Percentiles rank a stretch among this genome's conserved stretches.
These are phyloP conservation scores for Lophiotrema nucula DNA, from an alignment of 495 filamentous ascomycete genomes.

Conservation along the genomic window DNA sequence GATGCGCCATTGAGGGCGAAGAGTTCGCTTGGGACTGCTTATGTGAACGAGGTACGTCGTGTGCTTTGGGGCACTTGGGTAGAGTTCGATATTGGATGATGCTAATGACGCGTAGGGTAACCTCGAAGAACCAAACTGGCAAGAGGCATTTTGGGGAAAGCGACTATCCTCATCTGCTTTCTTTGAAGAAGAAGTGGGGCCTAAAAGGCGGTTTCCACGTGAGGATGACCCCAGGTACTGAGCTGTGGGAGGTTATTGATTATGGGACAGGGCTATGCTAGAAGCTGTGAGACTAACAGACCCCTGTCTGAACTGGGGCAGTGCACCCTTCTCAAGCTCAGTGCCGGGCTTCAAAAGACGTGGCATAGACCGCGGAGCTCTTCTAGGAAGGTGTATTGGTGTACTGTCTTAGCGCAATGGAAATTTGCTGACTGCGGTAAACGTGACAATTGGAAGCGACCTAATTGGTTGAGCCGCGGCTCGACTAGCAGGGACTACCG, in stretches of 20 bases:
- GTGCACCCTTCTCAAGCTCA: too few species aligned
- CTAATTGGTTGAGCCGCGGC: too few species aligned
- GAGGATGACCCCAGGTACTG: constrained; percentile 10
- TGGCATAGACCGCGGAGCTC: too few species aligned
- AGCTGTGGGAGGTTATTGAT: constrained; percentile 16
- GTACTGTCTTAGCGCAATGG: too few species aligned
- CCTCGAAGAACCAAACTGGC: constrained; percentile 29
- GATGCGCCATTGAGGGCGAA: constrained; percentile 5
- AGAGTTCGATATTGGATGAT: neutral
- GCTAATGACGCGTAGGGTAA: constrained; percentile 2
- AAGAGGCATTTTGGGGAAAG: constrained; percentile 18
- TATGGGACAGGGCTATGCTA: constrained; percentile 8
- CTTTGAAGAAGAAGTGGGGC: constrained; percentile 18
- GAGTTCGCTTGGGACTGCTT: constrained; percentile 17
- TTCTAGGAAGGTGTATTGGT: too few species aligned
- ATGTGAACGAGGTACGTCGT: constrained; percentile 25
- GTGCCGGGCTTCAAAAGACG: too few species aligned
- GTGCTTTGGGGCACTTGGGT: neutral
- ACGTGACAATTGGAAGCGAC: too few species aligned
- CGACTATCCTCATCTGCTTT: constrained; percentile 11
- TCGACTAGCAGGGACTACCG: too few species aligned
- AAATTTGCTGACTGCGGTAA: too few species aligned
- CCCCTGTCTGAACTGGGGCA: too few species aligned
- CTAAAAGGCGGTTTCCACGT: constrained; percentile 18
- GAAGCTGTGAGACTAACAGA: constrained; percentile 3